Evolutionary conservation across 148 eudicot genomes (phyloP).

Genomic region (Bassia scoparia): DNA sequence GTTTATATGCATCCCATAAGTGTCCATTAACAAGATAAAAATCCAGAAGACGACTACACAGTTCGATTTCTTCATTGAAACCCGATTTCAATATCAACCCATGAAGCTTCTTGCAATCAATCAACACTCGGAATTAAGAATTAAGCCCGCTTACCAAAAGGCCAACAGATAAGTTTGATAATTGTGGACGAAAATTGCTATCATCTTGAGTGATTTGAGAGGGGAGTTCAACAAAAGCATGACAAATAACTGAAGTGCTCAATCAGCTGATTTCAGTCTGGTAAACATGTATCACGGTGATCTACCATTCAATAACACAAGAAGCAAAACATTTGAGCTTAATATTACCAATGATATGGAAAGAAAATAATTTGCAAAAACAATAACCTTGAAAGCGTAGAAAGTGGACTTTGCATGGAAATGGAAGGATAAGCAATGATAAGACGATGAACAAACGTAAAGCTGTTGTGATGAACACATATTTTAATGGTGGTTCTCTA

Average conservation of each 20-base stretch:
- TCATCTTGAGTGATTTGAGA: slow-evolving; percentile 13
- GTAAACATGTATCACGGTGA: not conserved
- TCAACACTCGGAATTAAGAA: slow-evolving; percentile 43
- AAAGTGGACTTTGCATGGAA: slow-evolving; percentile 3
- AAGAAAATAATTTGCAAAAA: not conserved
- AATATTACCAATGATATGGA: not conserved
- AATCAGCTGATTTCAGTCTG: slow-evolving; percentile 24
- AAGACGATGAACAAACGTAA: slow-evolving; percentile 25
- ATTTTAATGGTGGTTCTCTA: not conserved
- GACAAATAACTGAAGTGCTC: slow-evolving; percentile 14
- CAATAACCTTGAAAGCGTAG: not conserved
- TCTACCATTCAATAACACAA: slow-evolving; percentile 25
- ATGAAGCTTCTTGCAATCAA: slow-evolving; percentile 53
- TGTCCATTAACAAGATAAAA: slow-evolving; percentile 41
- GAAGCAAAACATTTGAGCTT: not conserved
- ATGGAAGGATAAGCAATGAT: slow-evolving; percentile 7
- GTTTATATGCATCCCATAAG: slow-evolving; percentile 40
- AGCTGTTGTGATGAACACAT: slow-evolving; percentile 23
- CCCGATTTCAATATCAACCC: slow-evolving; percentile 57
- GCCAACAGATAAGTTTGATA: slow-evolving; percentile 60
- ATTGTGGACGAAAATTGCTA: slow-evolving; percentile 32
- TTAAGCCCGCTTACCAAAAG: slow-evolving; percentile 47
- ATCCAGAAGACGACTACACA: slow-evolving; percentile 41
- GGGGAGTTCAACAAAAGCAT: slow-evolving; percentile 18
- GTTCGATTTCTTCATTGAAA: slow-evolving; percentile 37